Conservation (phyloP, 352 stramenopile genomes). For the Globisporangium nunn region DNA sequence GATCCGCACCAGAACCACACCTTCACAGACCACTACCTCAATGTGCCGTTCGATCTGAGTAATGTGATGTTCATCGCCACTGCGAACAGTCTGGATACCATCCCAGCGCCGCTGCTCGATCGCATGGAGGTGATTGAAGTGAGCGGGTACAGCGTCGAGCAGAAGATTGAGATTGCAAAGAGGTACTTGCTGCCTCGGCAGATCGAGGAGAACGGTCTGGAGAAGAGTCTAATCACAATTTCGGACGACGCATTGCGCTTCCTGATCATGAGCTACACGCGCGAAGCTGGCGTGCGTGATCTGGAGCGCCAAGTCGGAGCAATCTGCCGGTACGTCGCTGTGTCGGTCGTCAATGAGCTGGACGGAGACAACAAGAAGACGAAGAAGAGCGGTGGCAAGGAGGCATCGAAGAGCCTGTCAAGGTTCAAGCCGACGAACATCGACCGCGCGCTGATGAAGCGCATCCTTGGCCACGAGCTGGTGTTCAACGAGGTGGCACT, state of each 20-base stretch:
- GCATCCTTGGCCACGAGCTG: conserved; percentile 59
- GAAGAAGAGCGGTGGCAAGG: conserved; percentile 13
- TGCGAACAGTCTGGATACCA: conserved; percentile 76
- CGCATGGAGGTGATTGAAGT: conserved; percentile 85
- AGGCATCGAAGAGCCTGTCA: conserved; percentile 10
- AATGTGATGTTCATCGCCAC: conserved; percentile 82
- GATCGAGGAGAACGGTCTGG: conserved; percentile 65
- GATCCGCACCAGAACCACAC: conserved; percentile 84
- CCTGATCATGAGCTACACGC: conserved; percentile 79
- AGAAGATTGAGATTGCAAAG: conserved; percentile 78
- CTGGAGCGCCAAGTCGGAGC: conserved; percentile 72
- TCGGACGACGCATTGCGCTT: conserved; percentile 54
- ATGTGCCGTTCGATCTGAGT: conserved; percentile 85
- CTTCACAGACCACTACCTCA: conserved; percentile 84
- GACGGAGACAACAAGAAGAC: conserved; percentile 19
- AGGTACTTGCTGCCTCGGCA: conserved; percentile 76
- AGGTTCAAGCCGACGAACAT: conserved; percentile 34
- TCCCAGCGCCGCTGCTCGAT: conserved; percentile 67
- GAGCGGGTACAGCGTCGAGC: conserved; percentile 71
- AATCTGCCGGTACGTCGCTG: conserved; percentile 67
- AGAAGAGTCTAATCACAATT: conserved; percentile 34
- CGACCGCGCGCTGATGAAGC: conserved; percentile 42
- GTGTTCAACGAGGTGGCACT: conserved; percentile 74
- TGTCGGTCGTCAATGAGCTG: conserved; percentile 57
- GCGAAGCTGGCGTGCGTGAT: conserved; percentile 82